phyloP scores from a whole-genome alignment of 139 green algal species.

The Ostreobium quekettii region DNA sequence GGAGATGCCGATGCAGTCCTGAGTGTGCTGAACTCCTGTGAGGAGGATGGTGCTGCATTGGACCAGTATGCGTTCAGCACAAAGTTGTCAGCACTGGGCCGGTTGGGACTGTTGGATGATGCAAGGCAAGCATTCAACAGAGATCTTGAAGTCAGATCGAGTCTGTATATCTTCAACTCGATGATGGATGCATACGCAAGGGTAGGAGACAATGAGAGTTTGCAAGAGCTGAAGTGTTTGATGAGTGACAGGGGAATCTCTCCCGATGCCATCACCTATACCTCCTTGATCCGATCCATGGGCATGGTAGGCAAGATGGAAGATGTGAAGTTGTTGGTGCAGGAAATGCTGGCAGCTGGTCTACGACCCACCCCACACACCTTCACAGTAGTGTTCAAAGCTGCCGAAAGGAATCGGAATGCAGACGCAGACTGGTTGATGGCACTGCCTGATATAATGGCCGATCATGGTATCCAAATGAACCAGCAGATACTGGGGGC shows the following conservation, averaged over 20 bases:
- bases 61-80: constrained; percentile 10
- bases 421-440: constrained; percentile 30
- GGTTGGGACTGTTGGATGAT: constrained; percentile 11
- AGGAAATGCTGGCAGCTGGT: constrained; percentile 19
- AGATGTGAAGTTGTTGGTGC: constrained; percentile 15
- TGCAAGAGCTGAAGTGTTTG: constrained; percentile 18
- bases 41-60: not conserved
- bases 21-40: not conserved
- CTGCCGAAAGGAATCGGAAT: constrained; percentile 7
- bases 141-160: constrained; percentile 21
- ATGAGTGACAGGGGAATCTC: constrained; percentile 22
- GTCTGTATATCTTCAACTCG: constrained; percentile 33
- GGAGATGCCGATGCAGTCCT: not conserved
- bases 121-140: constrained; percentile 22
- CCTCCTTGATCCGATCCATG: constrained; percentile 35
- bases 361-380: constrained; percentile 28
- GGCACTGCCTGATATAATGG: not conserved
- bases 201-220: constrained; percentile 24
- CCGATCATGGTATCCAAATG: not conserved
- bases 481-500: constrained; percentile 39
- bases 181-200: constrained; percentile 30
- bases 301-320: constrained; percentile 11
- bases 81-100: constrained; percentile 5
- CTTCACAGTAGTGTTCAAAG: constrained; percentile 34
- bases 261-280: constrained; percentile 40